These are phyloP conservation scores for Heliamphora exappendiculata DNA, from an alignment of 148 eudicot species.

Conservation along the genomic window DNA sequence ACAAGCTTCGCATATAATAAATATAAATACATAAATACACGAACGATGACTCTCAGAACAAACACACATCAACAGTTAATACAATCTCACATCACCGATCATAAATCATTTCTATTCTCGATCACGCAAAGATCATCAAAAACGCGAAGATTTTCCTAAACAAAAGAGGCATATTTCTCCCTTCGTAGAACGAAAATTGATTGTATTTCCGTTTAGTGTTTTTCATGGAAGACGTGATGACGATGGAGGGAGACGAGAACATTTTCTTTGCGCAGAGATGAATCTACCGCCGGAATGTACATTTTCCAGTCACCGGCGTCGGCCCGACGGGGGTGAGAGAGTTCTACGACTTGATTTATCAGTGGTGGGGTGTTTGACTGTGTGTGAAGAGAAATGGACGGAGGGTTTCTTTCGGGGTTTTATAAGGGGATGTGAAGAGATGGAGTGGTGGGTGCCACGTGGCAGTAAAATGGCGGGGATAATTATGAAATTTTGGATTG, in stretches of 20 bases:
- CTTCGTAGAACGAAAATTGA: conserved; percentile 10
- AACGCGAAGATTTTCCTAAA: background rate
- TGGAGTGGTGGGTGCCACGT: conserved; percentile 6
- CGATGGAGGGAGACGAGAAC: conserved; percentile 27
- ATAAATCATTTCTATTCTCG: background rate
- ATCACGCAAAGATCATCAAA: background rate
- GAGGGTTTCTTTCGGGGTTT: too few relatives aligned
- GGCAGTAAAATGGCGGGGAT: conserved; percentile 24
- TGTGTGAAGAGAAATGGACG: too few relatives aligned
- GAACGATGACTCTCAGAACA: background rate
- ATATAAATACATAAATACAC: too few relatives aligned
- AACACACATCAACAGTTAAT: background rate
- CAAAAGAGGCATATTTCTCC: conserved; percentile 13
- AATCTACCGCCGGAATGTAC: conserved; percentile 31
- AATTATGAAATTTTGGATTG: background rate
- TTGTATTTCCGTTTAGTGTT: conserved; percentile 13
- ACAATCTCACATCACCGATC: conserved; percentile 17
- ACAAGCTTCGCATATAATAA: conserved; percentile 1
- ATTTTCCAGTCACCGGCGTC: conserved; percentile 33
- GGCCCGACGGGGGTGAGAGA: too few relatives aligned
- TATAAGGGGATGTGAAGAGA: background rate
- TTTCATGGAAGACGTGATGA: conserved; percentile 41
- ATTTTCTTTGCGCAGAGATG: conserved; percentile 13
- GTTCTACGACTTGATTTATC: too few relatives aligned
- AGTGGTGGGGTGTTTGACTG: too few relatives aligned